These are phyloP conservation scores for Geum urbanum DNA, from an alignment of 306 rosid genomes.

Conservation along the genomic window DNA sequence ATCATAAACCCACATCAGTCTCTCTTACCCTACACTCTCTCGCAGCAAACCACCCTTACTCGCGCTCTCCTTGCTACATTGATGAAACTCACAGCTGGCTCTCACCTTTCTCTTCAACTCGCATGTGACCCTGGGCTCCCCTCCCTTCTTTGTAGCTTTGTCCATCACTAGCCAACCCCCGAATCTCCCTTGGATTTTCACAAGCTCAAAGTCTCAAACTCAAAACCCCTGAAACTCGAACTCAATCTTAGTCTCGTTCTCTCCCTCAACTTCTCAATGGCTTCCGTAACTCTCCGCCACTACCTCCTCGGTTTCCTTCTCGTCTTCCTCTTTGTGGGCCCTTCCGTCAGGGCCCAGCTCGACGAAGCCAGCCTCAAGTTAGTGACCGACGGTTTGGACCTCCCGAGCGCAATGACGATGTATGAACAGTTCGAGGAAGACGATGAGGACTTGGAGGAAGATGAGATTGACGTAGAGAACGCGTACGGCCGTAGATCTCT, in stretches of 20 bases:
- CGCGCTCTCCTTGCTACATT: conserved; percentile 33
- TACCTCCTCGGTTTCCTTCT: conserved; percentile 23
- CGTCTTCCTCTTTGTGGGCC: conserved; percentile 8
- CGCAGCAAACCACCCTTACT: conserved; percentile 11
- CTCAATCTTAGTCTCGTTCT: not conserved
- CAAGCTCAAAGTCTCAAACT: not conserved
- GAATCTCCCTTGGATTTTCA: not conserved
- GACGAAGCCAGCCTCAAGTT: conserved; percentile 55
- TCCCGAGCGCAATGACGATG: conserved; percentile 51
- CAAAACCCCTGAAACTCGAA: not conserved
- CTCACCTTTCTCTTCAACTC: conserved; percentile 24
- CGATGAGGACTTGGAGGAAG: conserved; percentile 12
- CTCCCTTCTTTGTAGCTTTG: not conserved
- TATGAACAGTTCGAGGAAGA: conserved; percentile 21
- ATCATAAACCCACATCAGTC: not conserved
- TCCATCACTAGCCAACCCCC: not conserved
- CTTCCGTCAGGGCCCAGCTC: conserved; percentile 32
- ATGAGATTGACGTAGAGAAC: conserved; percentile 21
- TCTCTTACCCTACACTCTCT: not conserved
- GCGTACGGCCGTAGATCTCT: conserved; percentile 62
- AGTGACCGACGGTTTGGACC: conserved; percentile 51
- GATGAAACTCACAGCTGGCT: conserved; percentile 61
- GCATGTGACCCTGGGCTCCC: conserved; percentile 54
- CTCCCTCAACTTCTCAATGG: conserved; percentile 28
- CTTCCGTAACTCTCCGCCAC: not conserved